Evolutionary conservation across 164 flowering plant genomes (phyloP), one percentile per base, ranked within the genome.

Genomic region (Warburgia ugandensis): DNA sequence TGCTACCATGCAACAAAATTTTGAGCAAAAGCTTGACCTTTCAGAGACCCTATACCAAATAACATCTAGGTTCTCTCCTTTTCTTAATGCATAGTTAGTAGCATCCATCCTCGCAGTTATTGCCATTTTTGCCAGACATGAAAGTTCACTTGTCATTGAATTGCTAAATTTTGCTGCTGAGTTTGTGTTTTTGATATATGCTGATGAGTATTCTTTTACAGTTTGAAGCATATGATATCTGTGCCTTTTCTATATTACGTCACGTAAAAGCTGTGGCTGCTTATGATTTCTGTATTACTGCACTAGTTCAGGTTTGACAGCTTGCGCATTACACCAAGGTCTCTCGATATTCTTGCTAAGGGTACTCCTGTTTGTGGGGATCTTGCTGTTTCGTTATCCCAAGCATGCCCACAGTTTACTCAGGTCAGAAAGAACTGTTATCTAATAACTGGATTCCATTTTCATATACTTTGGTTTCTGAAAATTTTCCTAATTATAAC

Each of bases 291-390:
- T 42, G 21, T 42, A 52, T 38, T n/a, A 16, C 29, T 79, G 62
- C 5, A 17, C 1, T 45, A 12, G 32, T 37, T 37, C 45, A 92
- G 99, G 79, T 94, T 94, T 71, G 99, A 94, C 50, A 86, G 99
- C 64, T 67, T 89, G 72, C 86, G 97, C 19, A 86, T 94, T 28
- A 86, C 97, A 60, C 97, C 99, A 54, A 79, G 97, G 75, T 94
- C 99, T 53, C 96, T 94, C 55, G 96, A 94, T 56, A 81, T 94
- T 68, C 96, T 94, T 55, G 81, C 97, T 32, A 73, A 72, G 68
- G 95, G 97, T 59, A 68, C 99, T 64, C 96, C 99, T 41, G 83
- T 89, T 54, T 94, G 97, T 74, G 99, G 99, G 58, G 96, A 89
- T 72, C 96, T 94, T 66, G 96, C 99, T 48, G 94, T 94, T 45